Evolutionary conservation across 148 eudicot species (phyloP).

Genomic region (Persicaria tinctoria): DNA sequence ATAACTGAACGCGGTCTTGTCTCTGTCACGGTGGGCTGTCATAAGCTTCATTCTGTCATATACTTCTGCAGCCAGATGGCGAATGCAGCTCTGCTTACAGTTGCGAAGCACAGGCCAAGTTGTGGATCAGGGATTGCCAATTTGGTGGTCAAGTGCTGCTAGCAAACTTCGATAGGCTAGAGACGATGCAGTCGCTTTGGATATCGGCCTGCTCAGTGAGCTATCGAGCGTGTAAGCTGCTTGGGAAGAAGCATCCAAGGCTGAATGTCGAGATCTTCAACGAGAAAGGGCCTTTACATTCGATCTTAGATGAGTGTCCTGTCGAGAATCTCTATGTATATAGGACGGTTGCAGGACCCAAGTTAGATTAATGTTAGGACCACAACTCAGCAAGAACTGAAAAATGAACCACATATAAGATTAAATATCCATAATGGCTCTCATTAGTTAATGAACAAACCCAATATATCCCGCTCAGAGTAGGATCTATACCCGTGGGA

Average conservation of each 20-base stretch:
- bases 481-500: no score
- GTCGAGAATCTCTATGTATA: constrained; percentile 85
- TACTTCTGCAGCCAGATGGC: constrained; percentile 94
- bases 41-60: constrained; percentile 69
- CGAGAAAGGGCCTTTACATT: constrained; percentile 44
- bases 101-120: constrained; percentile 69
- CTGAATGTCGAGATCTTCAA: constrained; percentile 87
- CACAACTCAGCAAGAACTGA: not conserved
- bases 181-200: constrained; percentile 99
- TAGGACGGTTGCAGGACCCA: constrained; percentile 68
- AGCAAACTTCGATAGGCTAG: constrained; percentile 71
- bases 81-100: constrained; percentile 59
- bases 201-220: constrained; percentile 87
- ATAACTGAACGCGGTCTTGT: constrained; percentile 87
- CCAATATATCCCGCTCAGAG: no score
- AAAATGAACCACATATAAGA: no score
- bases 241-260: constrained; percentile 73
- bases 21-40: constrained; percentile 71
- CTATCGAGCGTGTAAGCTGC: constrained; percentile 69
- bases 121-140: constrained; percentile 92
- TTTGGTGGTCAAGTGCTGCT: constrained; percentile 78
- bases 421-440: no score
- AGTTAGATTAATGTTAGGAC: constrained; percentile 43
- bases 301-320: constrained; percentile 37
- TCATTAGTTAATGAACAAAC: no score